A percentile compares a stretch with the other conserved stretches of the same genome.
Conservation (phyloP, 768 basidiomycete species). For the Phylloporus sp. region DNA sequence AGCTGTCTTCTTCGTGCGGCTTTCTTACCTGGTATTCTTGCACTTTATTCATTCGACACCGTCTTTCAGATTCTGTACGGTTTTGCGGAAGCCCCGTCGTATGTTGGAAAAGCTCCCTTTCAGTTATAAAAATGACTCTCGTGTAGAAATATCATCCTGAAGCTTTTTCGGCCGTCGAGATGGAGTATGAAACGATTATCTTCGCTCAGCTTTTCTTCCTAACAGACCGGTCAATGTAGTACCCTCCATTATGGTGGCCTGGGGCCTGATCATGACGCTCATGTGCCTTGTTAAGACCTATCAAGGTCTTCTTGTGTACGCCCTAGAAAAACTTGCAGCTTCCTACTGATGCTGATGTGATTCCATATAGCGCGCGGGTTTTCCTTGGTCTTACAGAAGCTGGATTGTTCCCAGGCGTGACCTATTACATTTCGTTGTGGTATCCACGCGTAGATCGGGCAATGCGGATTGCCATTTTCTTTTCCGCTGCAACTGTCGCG, state of each 20-base stretch:
- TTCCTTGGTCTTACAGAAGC: constrained; percentile 48
- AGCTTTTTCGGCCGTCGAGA: constrained; percentile 33
- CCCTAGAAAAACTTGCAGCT: not conserved
- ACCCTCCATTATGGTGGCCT: constrained; percentile 36
- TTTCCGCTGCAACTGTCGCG: constrained; percentile 56
- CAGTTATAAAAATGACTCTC: constrained; percentile 2
- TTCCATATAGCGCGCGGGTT: constrained; percentile 31
- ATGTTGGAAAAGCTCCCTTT: constrained; percentile 6
- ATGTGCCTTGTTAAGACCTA: constrained; percentile 37
- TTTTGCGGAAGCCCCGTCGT: constrained; percentile 38
- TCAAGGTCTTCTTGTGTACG: constrained; percentile 31
- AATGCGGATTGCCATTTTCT: constrained; percentile 58
- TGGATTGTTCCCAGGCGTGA: constrained; percentile 41
- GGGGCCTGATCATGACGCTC: constrained; percentile 38
- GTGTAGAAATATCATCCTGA: constrained; percentile 36
- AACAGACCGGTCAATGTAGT: constrained; percentile 29
- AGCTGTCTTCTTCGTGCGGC: constrained; percentile 36
- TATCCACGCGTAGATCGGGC: constrained; percentile 58
- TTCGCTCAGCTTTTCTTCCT: not conserved
- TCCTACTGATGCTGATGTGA: not conserved
- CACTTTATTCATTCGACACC: not conserved
- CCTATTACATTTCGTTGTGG: constrained; percentile 53
- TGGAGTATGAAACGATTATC: constrained; percentile 28
- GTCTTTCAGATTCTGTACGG: constrained; percentile 34
- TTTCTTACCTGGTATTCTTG: not conserved